Evolutionary conservation across 768 basidiomycete species (phyloP).

Genomic region (Trametes gibbosa): DNA sequence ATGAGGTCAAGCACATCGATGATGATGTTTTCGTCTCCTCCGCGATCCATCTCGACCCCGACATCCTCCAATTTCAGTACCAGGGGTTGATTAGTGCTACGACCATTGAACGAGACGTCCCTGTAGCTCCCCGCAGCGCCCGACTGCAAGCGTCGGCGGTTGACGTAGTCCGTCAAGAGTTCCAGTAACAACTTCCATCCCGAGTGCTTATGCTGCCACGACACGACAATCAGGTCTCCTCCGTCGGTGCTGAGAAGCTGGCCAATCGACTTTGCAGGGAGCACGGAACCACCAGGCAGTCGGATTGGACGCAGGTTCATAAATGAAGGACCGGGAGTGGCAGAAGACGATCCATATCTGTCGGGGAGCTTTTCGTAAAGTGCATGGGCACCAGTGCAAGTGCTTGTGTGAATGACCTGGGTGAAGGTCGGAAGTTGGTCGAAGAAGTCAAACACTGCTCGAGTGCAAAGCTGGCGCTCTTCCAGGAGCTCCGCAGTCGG

Average conservation of each 20-base stretch:
- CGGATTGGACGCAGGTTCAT: conserved; percentile 63
- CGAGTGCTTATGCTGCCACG: conserved; percentile 80
- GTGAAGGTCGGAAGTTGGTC: conserved; percentile 70
- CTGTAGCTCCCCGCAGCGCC: conserved; percentile 41
- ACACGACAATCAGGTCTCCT: conserved; percentile 65
- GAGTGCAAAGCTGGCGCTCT: conserved; percentile 58
- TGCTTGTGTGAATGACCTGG: conserved; percentile 61
- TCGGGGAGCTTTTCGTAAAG: conserved; percentile 69
- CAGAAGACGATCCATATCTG: conserved; percentile 50
- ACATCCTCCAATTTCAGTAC: conserved; percentile 59
- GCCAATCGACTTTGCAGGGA: conserved; percentile 67
- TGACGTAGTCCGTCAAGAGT: conserved; percentile 73
- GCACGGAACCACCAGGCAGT: conserved; percentile 71
- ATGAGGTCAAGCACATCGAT: conserved; percentile 79
- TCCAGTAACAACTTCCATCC: conserved; percentile 89
- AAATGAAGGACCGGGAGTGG: conserved; percentile 53
- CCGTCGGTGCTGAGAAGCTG: conserved; percentile 70
- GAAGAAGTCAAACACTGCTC: conserved; percentile 76
- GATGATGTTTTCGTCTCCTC: conserved; percentile 62
- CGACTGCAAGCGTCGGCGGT: conserved; percentile 48
- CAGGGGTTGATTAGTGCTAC: conserved; percentile 29
- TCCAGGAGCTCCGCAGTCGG: conserved; percentile 40
- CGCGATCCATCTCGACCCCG: conserved; percentile 64
- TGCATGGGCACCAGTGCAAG: conserved; percentile 65
- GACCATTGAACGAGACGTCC: conserved; percentile 53